Evolutionary conservation across 805 yeast species (phyloP).

Genomic region (Wickerhamia fluorescens): DNA sequence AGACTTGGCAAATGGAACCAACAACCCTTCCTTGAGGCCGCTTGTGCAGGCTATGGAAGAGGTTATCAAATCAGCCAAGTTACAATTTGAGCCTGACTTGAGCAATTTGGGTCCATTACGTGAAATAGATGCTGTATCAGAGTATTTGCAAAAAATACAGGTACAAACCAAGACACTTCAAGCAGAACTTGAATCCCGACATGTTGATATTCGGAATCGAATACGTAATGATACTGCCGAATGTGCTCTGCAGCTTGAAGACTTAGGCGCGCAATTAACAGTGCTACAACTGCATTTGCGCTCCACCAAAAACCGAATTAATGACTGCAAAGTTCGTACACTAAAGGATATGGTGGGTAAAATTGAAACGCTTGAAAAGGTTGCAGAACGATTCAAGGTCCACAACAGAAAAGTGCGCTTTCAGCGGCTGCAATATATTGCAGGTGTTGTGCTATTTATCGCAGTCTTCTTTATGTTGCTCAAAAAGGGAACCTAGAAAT

Average conservation of each 20-base stretch:
- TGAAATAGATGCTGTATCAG: not conserved
- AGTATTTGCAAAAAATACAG: constrained; percentile 13
- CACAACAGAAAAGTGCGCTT: constrained; percentile 18
- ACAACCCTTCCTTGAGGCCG: not conserved
- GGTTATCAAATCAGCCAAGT: not conserved
- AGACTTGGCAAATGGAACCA: not conserved
- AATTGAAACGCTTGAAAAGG: constrained; percentile 25
- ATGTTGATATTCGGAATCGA: no score
- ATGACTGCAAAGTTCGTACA: constrained; percentile 18
- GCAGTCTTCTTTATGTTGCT: no score
- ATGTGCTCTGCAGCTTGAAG: constrained; percentile 21
- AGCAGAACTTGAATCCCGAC: constrained; percentile 14
- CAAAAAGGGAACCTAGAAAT: no score
- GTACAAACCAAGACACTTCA: constrained; percentile 12
- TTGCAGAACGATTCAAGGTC: constrained; percentile 21
- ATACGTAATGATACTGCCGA: constrained; percentile 21
- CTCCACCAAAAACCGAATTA: constrained; percentile 16
- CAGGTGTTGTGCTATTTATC: constrained; percentile 12
- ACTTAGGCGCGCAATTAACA: constrained; percentile 18
- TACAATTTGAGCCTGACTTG: not conserved
- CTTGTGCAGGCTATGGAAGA: not conserved
- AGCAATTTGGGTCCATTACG: not conserved
- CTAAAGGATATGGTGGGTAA: constrained; percentile 19
- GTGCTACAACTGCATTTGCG: constrained; percentile 21
- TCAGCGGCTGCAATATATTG: constrained; percentile 22